phyloP scores from a whole-genome alignment of 1,284 basidiomycete genomes.

The Flammula alnicola region DNA sequence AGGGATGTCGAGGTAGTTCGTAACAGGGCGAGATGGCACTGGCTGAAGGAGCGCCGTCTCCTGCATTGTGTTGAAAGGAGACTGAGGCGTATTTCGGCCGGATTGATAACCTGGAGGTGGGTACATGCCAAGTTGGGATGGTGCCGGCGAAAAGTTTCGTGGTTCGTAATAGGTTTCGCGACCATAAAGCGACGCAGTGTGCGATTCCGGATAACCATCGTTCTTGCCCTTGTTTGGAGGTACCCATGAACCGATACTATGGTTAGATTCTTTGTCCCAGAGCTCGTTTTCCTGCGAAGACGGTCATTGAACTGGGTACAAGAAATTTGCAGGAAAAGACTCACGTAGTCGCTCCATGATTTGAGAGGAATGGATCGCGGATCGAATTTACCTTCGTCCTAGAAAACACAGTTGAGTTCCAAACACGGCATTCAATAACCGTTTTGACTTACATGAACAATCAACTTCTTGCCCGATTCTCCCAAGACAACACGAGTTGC shows the following conservation, averaged over 20 bases:
- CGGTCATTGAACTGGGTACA: constrained; percentile 9
- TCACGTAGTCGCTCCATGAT: constrained; percentile 93
- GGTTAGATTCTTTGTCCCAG: constrained; percentile 96
- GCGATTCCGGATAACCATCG: constrained; percentile 76
- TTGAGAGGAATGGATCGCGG: constrained; percentile 91
- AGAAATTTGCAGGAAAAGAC: constrained; percentile 25
- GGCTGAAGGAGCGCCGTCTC: constrained; percentile 55
- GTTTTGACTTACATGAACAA: constrained; percentile 78
- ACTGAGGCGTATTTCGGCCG: constrained; percentile 75
- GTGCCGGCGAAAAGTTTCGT: constrained; percentile 70
- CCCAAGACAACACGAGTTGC: constrained; percentile 92
- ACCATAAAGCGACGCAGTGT: constrained; percentile 77
- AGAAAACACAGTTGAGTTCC: constrained; percentile 21
- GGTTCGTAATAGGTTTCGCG: constrained; percentile 83
- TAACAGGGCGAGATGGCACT: constrained; percentile 67
- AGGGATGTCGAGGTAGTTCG: constrained; percentile 75
- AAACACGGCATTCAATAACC: not conserved
- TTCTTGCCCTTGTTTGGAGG: constrained; percentile 70
- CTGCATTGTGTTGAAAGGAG: constrained; percentile 45
- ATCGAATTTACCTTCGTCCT: constrained; percentile 98
- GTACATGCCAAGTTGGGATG: constrained; percentile 61
- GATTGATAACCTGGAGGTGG: constrained; percentile 75
- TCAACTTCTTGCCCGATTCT: constrained; percentile 93
- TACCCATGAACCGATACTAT: constrained; percentile 86
- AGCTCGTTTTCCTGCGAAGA: constrained; percentile 82